These are phyloP conservation scores for Yamadazyma taylorii DNA, from an alignment of 1,139 yeast species.

Conservation along the genomic window DNA sequence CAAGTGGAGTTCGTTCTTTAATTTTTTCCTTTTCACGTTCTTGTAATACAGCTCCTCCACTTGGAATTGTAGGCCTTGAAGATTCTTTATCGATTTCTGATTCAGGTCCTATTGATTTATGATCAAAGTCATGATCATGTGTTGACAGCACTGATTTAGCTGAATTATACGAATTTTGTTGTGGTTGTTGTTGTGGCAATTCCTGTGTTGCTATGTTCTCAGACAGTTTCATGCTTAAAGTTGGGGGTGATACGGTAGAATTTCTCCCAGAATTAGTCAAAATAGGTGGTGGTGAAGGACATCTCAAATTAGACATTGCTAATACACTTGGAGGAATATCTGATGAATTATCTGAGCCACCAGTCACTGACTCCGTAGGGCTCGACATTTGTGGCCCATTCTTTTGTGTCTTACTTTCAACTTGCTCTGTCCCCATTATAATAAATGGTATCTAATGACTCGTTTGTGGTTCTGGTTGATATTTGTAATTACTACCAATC, in stretches of 20 bases:
- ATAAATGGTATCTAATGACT: too few relatives aligned
- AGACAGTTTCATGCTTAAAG: conserved; percentile 2
- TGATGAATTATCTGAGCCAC: conserved; percentile 4
- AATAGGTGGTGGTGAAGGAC: conserved; percentile 73
- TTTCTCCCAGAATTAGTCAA: conserved; percentile 34
- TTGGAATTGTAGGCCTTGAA: conserved; percentile 43
- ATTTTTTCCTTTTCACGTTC: conserved; percentile 26
- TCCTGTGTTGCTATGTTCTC: background rate
- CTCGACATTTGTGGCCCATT: background rate
- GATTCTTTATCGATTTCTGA: conserved; percentile 3
- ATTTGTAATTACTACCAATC: too few relatives aligned
- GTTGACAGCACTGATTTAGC: too few relatives aligned
- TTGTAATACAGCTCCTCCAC: conserved; percentile 51
- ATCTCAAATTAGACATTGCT: conserved; percentile 58
- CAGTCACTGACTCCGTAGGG: background rate
- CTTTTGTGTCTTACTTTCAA: too few relatives aligned
- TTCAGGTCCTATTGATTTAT: background rate
- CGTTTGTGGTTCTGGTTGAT: too few relatives aligned
- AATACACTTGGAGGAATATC: conserved; percentile 43
- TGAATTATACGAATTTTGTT: too few relatives aligned
- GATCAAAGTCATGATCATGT: background rate
- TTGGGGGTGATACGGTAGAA: conserved; percentile 18
- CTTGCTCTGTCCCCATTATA: too few relatives aligned
- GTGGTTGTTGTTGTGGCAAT: too few relatives aligned
- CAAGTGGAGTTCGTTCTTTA: conserved; percentile 11